Base-by-base conservation (phyloP, 768 basidiomycete species). In the Russula sp. region DNA sequence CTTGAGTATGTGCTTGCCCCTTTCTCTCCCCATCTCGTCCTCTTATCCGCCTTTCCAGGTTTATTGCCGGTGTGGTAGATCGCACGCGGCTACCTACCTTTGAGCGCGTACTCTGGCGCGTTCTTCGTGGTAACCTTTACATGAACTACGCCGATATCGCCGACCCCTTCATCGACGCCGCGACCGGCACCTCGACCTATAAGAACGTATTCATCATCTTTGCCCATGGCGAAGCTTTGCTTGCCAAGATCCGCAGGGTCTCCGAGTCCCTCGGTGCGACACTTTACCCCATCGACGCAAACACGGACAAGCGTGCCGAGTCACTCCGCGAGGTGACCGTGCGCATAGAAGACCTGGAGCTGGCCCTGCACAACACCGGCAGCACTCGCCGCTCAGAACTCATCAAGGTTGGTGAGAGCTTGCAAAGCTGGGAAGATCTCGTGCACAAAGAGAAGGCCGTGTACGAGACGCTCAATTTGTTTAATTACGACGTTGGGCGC, bases 181-280 rank as follows among this genome's bases (percentile, higher is more conserved):
- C 79, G 22, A 90, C 90, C 0, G 88, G 87, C 39, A 77, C 75
- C 20, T 90, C 95, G 76, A 90, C 89, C 22, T 84, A 90, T 77
- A 99, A 98, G 82, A 94, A 98, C 69, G 97, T 98, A 43, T 99
- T 99, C 78, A 96, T 99, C 76, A 98, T 99, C 71, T 99, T 99
- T 69, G 97, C 97, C 0, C 95, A 99, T 68, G 97, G 97, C 18
- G 87, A 91, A 42, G 86, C 88, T 20, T 78, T 98, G 22, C 84
- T 99, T 34, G 82, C 91, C 65, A 99, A 98, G 81, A 98, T 99
- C 70, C 90, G 95, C 72, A 98, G 94, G 74, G 90, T 99, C 57
- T 90, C 95, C 32, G 96, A 98, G 75, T 96, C 93, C n/a, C 98
- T 98, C 89, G 95, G 97, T 41, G 97, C 88, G 3, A 98, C 93